Evolutionary conservation across 2,329 filamentous ascomycete species (phyloP).

Genomic region (Pseudogymnoascus sp.): DNA sequence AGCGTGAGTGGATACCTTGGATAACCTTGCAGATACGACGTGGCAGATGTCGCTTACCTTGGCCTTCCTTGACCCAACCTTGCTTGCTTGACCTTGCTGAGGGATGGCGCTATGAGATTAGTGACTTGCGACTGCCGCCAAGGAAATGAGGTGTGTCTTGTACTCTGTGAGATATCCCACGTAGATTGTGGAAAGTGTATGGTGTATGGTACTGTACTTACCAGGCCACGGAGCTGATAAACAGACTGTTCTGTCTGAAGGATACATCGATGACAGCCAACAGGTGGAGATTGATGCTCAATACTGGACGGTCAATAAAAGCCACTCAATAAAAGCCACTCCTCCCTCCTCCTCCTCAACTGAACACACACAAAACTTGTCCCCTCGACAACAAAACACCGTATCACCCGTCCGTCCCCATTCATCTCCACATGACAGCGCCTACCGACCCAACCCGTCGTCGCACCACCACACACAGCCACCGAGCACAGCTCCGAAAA

Average conservation of each 20-base stretch:
- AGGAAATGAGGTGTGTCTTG: neutral
- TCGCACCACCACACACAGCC: neutral
- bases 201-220: too few relatives aligned
- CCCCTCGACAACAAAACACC: neutral
- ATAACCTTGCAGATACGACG: too few relatives aligned
- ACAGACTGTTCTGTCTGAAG: too few relatives aligned
- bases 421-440: neutral
- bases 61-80: too few relatives aligned
- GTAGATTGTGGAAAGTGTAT: neutral
- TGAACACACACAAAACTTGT: neutral
- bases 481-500: neutral
- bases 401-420: neutral
- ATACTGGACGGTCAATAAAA: too few relatives aligned
- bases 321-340: too few relatives aligned
- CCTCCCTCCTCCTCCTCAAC: neutral
- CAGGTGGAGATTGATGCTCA: too few relatives aligned
- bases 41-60: too few relatives aligned
- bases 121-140: neutral
- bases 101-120: slow-evolving; percentile 2
- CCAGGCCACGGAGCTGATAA: too few relatives aligned
- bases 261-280: too few relatives aligned
- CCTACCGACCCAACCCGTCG: neutral
- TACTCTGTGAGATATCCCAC: neutral
- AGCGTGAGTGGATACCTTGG: too few relatives aligned
- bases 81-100: too few relatives aligned